Conservation (phyloP, 768 basidiomycete species). For the Rhodotorula sphaerocarpa region DNA sequence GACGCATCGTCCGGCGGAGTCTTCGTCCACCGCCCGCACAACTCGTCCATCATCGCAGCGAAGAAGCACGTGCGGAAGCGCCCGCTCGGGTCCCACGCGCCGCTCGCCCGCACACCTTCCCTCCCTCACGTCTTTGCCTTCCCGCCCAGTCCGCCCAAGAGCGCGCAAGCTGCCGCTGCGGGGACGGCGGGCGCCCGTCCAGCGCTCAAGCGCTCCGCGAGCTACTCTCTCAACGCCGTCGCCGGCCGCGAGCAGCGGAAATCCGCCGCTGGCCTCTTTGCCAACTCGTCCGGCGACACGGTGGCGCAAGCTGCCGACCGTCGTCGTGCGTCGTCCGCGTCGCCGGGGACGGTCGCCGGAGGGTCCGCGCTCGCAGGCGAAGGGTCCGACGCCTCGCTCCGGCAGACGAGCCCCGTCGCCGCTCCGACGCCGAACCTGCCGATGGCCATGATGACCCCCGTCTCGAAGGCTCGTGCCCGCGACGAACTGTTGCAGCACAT, state of each 20-base stretch:
- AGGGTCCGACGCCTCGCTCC: no score
- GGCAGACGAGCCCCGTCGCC: no score
- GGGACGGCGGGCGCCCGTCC: neutral
- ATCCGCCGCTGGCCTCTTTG: constrained; percentile 1
- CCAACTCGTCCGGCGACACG: neutral
- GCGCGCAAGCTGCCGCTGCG: neutral
- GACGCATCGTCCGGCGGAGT: neutral
- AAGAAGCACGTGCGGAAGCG: constrained; percentile 35
- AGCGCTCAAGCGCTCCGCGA: neutral
- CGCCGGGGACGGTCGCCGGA: no score
- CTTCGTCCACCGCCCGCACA: constrained; percentile 21
- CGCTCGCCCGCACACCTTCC: constrained; percentile 27
- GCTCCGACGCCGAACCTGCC: no score
- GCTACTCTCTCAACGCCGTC: constrained; percentile 4
- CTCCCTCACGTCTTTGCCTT: constrained; percentile 32
- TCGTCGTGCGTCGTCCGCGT: neutral
- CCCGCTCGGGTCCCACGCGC: constrained; percentile 33
- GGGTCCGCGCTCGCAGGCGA: no score
- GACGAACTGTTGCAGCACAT: constrained; percentile 28
- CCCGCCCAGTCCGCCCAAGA: constrained; percentile 25
- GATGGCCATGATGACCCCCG: neutral
- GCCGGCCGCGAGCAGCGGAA: neutral
- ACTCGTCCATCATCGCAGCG: constrained; percentile 31
- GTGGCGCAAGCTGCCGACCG: neutral
- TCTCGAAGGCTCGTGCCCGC: neutral